Evolutionary conservation across 148 eudicot species (phyloP).

Genomic region (Silene uniflora): DNA sequence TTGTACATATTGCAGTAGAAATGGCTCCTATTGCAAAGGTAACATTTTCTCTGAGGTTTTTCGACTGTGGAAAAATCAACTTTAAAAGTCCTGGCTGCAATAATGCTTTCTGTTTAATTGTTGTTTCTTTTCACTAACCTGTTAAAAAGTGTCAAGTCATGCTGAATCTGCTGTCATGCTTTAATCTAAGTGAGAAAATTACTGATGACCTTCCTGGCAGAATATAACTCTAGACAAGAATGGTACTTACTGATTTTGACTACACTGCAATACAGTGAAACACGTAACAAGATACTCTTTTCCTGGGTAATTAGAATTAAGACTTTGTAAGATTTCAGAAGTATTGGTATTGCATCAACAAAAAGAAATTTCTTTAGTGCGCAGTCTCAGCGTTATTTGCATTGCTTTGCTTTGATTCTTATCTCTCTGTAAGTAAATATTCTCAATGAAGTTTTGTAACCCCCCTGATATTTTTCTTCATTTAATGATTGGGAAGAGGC

Average conservation of each 20-base stretch:
- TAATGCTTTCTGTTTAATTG: not conserved
- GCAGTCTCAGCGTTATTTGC: not conserved
- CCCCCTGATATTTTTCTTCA: not conserved
- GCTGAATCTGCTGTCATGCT: not conserved
- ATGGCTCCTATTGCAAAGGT: conserved; percentile 99
- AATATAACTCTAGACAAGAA: not conserved
- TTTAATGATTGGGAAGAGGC: not conserved
- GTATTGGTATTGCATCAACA: not conserved
- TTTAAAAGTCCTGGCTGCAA: not conserved
- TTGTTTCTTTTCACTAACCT: not conserved
- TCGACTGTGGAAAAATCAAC: conserved; percentile 3
- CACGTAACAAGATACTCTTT: not conserved
- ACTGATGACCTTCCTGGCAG: not conserved
- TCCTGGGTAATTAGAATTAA: not conserved
- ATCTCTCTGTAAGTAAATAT: not conserved
- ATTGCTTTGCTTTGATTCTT: not conserved
- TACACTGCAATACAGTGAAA: not conserved
- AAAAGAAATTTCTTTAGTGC: not conserved
- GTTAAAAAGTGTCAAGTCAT: not conserved
- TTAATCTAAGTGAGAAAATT: not conserved
- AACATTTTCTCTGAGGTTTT: conserved; percentile 4
- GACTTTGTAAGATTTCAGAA: not conserved
- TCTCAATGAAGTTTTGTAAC: not conserved
- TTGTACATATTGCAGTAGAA: conserved; percentile 78
- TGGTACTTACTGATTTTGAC: not conserved